These are phyloP conservation scores for Geotrichum bryndzae DNA, from an alignment of 1,139 yeast species.

Conservation along the genomic window DNA sequence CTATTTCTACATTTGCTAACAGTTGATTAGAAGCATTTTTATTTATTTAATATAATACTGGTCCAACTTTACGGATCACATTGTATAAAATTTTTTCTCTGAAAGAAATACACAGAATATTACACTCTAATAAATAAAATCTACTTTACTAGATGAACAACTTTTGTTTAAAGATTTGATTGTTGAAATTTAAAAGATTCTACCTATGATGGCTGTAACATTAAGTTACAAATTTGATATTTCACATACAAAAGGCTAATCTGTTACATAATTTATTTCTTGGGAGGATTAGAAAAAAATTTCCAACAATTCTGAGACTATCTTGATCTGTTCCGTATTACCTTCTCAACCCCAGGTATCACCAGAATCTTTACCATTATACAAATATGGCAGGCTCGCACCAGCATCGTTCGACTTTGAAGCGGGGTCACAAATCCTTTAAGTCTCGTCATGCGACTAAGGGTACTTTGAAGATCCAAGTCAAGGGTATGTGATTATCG, in stretches of 20 bases:
- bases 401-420: conserved; percentile 76
- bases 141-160: too few relatives aligned
- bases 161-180: too few relatives aligned
- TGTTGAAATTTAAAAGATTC: background rate
- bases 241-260: background rate
- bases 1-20: too few relatives aligned
- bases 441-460: conserved; percentile 90
- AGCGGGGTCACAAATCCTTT: conserved; percentile 81
- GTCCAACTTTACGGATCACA: too few relatives aligned
- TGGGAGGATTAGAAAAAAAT: background rate
- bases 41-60: too few relatives aligned
- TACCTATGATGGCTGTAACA: background rate
- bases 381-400: conserved; percentile 32
- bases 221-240: too few relatives aligned
- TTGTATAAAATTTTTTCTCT: too few relatives aligned
- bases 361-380: background rate
- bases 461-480: conserved; percentile 70
- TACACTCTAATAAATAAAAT: too few relatives aligned
- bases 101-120: too few relatives aligned
- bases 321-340: background rate
- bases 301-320: background rate
- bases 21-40: too few relatives aligned
- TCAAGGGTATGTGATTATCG: conserved; percentile 49
- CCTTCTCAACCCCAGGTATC: background rate
- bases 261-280: background rate